phyloP scores from a whole-genome alignment of 192 early-diverging fungal species.

The Backusella tarrabulga region DNA sequence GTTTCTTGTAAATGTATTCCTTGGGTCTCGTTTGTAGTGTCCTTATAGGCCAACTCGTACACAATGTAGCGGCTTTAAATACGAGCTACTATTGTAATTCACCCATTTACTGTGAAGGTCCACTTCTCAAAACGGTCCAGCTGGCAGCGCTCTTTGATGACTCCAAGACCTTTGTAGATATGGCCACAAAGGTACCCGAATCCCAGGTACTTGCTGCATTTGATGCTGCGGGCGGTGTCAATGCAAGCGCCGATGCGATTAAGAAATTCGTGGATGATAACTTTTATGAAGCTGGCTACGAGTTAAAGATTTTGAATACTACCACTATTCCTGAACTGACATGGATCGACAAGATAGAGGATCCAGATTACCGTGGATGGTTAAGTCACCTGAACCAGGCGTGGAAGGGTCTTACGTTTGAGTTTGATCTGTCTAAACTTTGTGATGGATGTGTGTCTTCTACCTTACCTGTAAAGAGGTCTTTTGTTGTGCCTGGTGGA shows the following conservation, averaged over 20 bases:
- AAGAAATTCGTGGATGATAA: constrained; percentile 51
- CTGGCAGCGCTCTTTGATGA: constrained; percentile 58
- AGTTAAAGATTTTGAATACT: constrained; percentile 41
- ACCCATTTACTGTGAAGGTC: constrained; percentile 67
- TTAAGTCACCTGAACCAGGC: constrained; percentile 46
- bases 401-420: constrained; percentile 57
- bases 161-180: constrained; percentile 75
- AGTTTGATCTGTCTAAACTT: constrained; percentile 44
- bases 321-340: constrained; percentile 35
- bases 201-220: constrained; percentile 51
- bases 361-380: constrained; percentile 49
- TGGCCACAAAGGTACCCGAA: constrained; percentile 56
- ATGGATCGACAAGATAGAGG: constrained; percentile 46
- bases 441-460: constrained; percentile 59
- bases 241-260: constrained; percentile 35
- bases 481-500: constrained; percentile 72
- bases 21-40: not conserved
- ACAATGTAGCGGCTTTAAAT: not conserved
- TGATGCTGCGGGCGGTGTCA: constrained; percentile 38
- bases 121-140: constrained; percentile 62
- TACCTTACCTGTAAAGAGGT: constrained; percentile 50
- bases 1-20: not conserved
- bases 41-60: not conserved
- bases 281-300: constrained; percentile 52
- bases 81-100: constrained; percentile 46